Conservation (phyloP, 2,329 filamentous ascomycete species). For the Botryotinia narcissicola region DNA sequence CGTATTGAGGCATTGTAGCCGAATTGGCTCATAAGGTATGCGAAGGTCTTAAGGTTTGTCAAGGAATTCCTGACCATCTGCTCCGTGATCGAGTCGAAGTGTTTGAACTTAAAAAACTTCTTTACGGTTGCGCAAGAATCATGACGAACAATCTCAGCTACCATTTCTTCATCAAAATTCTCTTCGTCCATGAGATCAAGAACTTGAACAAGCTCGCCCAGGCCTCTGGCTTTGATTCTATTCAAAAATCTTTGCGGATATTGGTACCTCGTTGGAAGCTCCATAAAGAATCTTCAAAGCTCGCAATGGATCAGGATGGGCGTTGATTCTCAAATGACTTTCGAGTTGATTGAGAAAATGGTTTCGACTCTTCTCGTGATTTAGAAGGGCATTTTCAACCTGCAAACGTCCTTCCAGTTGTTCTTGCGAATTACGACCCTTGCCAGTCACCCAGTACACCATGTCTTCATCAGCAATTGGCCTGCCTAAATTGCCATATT, state of each 20-base stretch:
- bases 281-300: background rate
- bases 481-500: rapidly evolving
- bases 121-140: background rate
- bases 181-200: background rate
- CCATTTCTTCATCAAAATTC: background rate
- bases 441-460: background rate
- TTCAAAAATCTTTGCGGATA: background rate
- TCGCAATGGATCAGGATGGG: background rate
- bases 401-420: background rate
- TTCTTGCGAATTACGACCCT: too few relatives aligned
- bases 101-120: background rate
- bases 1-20: too few relatives aligned
- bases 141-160: background rate
- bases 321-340: background rate
- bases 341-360: background rate
- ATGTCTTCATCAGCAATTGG: background rate
- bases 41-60: rapidly evolving
- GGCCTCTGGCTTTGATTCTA: background rate
- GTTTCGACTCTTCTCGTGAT: background rate
- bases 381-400: background rate
- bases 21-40: background rate
- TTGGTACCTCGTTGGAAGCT: background rate
- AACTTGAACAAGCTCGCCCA: background rate
- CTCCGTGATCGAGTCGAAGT: background rate
- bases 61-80: background rate